Evolutionary conservation across 2,329 filamentous ascomycete species (phyloP).

Genomic region (Cercospora brassicicola): DNA sequence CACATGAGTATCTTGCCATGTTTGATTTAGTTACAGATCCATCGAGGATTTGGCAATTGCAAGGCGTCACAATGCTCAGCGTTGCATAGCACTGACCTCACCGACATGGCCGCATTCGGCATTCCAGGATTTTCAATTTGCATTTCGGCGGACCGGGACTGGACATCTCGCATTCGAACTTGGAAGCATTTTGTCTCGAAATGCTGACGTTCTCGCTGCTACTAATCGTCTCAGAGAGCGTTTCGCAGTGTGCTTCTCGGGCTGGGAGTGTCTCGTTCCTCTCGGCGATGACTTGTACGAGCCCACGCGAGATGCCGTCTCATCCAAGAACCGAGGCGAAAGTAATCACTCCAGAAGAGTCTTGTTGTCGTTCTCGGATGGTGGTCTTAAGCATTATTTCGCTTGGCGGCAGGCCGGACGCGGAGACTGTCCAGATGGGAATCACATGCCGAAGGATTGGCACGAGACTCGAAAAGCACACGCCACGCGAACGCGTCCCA

Average conservation of each 20-base stretch:
- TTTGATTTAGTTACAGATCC: not conserved
- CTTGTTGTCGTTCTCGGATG: not conserved
- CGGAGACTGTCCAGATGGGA: not conserved
- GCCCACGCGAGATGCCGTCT: not conserved
- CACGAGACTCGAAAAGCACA: constrained; percentile 3
- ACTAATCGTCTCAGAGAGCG: not conserved
- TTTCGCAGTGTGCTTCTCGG: not conserved
- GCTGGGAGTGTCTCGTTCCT: no score
- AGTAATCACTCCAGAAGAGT: not conserved
- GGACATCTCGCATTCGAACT: not conserved
- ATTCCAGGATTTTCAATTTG: not conserved
- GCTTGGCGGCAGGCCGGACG: not conserved
- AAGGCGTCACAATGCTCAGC: not conserved
- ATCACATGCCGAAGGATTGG: constrained; percentile 5
- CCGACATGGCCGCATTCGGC: not conserved
- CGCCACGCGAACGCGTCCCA: not conserved
- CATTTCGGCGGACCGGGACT: not conserved
- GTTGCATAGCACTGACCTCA: not conserved
- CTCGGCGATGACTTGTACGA: not conserved
- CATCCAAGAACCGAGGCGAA: not conserved
- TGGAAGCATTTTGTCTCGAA: not conserved
- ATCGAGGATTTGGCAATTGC: not conserved
- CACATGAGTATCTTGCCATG: not conserved
- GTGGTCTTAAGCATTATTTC: not conserved
- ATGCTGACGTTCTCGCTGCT: not conserved